These are phyloP conservation scores for Potentilla sterilis DNA, from an alignment of 306 rosid genomes.

Conservation along the genomic window DNA sequence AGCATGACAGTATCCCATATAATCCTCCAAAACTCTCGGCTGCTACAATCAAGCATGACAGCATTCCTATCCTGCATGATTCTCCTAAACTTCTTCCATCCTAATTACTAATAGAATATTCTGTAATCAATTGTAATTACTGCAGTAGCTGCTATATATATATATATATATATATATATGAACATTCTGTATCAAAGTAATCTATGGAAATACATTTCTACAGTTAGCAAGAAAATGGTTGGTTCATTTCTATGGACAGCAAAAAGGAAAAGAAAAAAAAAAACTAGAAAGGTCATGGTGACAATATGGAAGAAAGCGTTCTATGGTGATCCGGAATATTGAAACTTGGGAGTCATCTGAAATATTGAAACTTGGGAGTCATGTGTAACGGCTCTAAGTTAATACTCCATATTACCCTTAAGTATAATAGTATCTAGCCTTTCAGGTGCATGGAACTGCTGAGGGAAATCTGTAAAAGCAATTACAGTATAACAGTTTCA, in stretches of 20 bases:
- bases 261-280: too few relatives aligned
- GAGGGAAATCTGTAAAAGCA: neutral
- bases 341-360: neutral
- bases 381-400: neutral
- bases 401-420: neutral
- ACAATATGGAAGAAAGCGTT: neutral
- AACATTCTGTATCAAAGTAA: too few relatives aligned
- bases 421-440: neutral
- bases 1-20: too few relatives aligned
- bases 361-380: neutral
- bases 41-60: too few relatives aligned
- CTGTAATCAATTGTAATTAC: too few relatives aligned
- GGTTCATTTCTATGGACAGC: neutral
- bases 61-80: too few relatives aligned
- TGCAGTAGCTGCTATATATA: too few relatives aligned
- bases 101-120: too few relatives aligned
- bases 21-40: too few relatives aligned
- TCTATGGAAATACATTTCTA: too few relatives aligned
- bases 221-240: neutral
- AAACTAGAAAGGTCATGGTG: neutral
- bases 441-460: neutral
- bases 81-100: too few relatives aligned
- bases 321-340: neutral
- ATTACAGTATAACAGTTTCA: neutral
- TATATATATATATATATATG: too few relatives aligned